Conservation (phyloP, 2,329 filamentous ascomycete species). For the Epichloe festucae region DNA sequence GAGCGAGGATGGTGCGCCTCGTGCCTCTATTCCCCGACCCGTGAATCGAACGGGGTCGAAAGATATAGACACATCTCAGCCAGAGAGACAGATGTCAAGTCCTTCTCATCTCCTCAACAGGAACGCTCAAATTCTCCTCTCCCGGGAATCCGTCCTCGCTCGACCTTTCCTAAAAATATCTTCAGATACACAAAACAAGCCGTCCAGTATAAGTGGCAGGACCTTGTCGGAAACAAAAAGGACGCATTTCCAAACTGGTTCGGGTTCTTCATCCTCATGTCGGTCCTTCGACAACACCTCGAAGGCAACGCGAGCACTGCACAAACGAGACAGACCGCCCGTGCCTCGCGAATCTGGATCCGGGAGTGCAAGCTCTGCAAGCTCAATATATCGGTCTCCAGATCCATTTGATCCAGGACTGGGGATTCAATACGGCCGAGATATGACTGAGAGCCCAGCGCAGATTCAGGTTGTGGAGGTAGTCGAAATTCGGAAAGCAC, state of each 20-base stretch:
- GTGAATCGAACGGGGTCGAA: conserved; percentile 12
- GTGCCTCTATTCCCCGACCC: conserved; percentile 13
- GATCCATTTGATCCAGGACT: conserved; percentile 22
- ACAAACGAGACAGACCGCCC: not conserved
- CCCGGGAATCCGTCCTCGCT: conserved; percentile 14
- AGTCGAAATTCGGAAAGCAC: conserved; percentile 26
- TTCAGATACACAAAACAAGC: conserved; percentile 28
- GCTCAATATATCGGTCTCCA: conserved; percentile 20
- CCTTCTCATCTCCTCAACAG: conserved; percentile 11
- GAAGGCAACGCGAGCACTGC: conserved; percentile 12
- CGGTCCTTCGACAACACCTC: conserved; percentile 24
- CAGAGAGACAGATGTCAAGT: conserved; percentile 8
- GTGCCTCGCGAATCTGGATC: conserved; percentile 26
- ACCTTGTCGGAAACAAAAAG: conserved; percentile 19
- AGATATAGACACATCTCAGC: conserved; percentile 9
- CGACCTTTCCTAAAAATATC: conserved; percentile 11
- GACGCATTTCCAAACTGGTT: conserved; percentile 18
- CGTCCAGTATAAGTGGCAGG: conserved; percentile 23
- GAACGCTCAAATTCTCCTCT: conserved; percentile 11
- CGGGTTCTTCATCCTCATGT: conserved; percentile 21
- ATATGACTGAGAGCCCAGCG: conserved; percentile 29
- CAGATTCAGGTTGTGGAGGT: conserved; percentile 29
- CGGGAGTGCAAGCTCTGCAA: conserved; percentile 28
- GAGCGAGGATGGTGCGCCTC: conserved; percentile 11
- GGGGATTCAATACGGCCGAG: conserved; percentile 27